These are phyloP conservation scores for Prunus yedoensis DNA, from an alignment of 331 rosid genomes.

Conservation along the genomic window DNA sequence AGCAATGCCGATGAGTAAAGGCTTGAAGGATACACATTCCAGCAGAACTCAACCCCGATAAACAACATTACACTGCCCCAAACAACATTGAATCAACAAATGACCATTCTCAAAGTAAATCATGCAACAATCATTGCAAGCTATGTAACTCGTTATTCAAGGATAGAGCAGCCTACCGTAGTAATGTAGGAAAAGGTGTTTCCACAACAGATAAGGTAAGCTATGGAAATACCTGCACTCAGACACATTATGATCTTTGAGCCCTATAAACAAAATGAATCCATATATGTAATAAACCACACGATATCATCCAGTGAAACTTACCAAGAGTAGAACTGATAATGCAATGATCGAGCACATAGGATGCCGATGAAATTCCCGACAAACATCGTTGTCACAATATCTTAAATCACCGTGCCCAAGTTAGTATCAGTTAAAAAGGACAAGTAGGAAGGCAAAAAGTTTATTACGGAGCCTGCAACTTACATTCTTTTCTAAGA, in stretches of 20 bases:
- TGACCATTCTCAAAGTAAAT: neutral
- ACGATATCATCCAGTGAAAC: constrained; percentile 27
- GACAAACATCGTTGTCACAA: constrained; percentile 81
- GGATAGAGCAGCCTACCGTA: constrained; percentile 47
- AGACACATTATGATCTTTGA: too few species aligned
- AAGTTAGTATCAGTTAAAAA: constrained; percentile 20
- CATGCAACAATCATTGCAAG: neutral
- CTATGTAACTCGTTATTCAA: neutral
- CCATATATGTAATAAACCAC: too few species aligned
- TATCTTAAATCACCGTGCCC: constrained; percentile 49
- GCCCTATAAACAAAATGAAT: too few species aligned
- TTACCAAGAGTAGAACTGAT: constrained; percentile 95
- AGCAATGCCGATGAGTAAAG: constrained; percentile 50
- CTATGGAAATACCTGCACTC: constrained; percentile 81
- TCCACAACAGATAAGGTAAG: constrained; percentile 86
- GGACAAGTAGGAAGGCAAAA: neutral
- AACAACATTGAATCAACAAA: constrained; percentile 16
- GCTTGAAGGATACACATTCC: constrained; percentile 85
- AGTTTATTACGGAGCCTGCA: neutral
- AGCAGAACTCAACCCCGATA: constrained; percentile 78
- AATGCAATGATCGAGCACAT: constrained; percentile 93
- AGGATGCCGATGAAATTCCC: constrained; percentile 92
- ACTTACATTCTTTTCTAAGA: constrained; percentile 70
- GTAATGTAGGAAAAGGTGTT: constrained; percentile 56
- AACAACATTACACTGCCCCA: constrained; percentile 62